phyloP scores from a whole-genome alignment of 768 basidiomycete species.

The Auricularia auricula-judae region DNA sequence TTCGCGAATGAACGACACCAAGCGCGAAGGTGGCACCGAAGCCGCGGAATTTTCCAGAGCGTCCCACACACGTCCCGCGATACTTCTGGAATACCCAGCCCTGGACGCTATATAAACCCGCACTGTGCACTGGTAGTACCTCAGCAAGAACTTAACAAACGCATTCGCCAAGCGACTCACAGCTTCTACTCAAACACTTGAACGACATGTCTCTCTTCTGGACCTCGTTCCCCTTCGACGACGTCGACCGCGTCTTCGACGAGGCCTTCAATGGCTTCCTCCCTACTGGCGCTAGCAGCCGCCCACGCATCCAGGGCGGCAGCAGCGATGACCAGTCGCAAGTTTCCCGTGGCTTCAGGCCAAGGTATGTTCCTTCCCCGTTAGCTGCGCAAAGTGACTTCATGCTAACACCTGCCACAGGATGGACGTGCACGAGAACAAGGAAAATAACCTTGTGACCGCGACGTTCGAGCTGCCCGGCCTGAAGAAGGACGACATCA shows the following conservation, averaged over 20 bases:
- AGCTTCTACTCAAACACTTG: neutral
- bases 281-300: neutral
- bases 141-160: neutral
- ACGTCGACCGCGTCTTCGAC: neutral
- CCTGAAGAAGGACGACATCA: conserved; percentile 28
- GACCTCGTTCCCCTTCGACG: neutral
- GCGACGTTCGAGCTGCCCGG: conserved; percentile 49
- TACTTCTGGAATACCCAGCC: no score
- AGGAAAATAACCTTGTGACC: conserved; percentile 30
- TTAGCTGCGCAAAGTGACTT: no score
- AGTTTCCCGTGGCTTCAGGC: neutral
- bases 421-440: conserved; percentile 37
- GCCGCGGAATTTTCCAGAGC: no score
- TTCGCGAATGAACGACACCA: no score
- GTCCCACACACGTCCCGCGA: no score
- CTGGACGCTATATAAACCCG: no score
- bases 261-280: neutral
- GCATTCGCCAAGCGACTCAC: neutral
- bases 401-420: neutral
- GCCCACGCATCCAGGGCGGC: neutral
- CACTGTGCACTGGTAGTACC: no score
- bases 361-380: neutral
- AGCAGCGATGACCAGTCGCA: neutral
- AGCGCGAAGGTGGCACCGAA: no score
- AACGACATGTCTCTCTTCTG: neutral